Evolutionary conservation across 371 early-diverging fungal genomes (phyloP), one percentile per base, ranked within the genome.

Genomic region (Mucor sp.): DNA sequence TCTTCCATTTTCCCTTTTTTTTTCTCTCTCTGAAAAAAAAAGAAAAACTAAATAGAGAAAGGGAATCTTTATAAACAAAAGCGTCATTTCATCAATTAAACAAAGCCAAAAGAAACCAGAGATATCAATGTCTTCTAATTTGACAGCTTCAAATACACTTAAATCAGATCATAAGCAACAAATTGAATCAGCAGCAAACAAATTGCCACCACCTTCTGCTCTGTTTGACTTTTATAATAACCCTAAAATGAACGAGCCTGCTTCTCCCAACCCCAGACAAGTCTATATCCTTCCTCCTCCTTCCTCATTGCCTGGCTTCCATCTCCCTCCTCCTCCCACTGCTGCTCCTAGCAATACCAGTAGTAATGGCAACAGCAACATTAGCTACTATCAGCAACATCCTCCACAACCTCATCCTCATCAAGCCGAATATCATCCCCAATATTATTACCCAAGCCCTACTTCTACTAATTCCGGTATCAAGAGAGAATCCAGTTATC

Each of bases 231-330:
- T 65, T 17, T 60, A 63, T 58, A 39, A 62, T 53, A 63, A 41
- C 44, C 43, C 57, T 47, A 53, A 59, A n/a, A 58, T 33, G 25
- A 37, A 60, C 12, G 37, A 58, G 28, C 30, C 50, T 30, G 56
- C 41, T 12, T 59, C 62, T 57, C 66, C 61, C 12, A 62, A 43
- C 44, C 55, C 60, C 57, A 74, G 77, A 63, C 81, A 78, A 44
- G 58, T 75, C 30, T 81, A 69, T 43, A 75, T 81, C 43, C 67
- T 81, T 33, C 82, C 81, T 30, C 77, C 82, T 21, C 82, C 79
- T 41, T 75, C 78, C 21, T 73, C 78, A 19, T 64, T 78, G 21
- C 72, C 72, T 56, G 80, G 81, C 4, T 78, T 69, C 55, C 74
- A 70, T 65, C 67, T 62, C 28, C 67, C 47, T 7, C 74, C 72